Evolutionary conservation across 164 flowering plant species (phyloP), one percentile per base, ranked within the genome.

Genomic region (Dillenia turbinata): DNA sequence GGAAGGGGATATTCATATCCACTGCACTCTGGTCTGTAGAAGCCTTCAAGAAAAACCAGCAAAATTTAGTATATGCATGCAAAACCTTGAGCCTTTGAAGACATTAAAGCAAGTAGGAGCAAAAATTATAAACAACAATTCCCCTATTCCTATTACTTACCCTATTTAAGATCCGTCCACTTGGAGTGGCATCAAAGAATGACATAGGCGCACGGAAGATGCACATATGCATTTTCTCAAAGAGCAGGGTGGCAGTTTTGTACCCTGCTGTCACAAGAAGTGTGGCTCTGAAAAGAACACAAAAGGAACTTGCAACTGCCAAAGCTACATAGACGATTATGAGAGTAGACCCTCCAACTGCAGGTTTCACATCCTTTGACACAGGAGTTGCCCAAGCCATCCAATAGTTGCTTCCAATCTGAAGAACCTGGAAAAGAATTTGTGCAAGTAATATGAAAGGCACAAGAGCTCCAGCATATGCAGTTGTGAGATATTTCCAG

Each of bases 181-280:
- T 86, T 43, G 99, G 99, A 6, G 99, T 94, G 57, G 99, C 52
- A 81, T 94, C 99, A 73, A 89, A 91, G 75, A 91, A 94, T 49
- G 96, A 88, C 99, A 94, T 89, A 43, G 96, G 94, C 5, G 96
- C 89, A 55, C 96, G 96, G 69, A 94, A 89, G 52, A 94, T 78
- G 77, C 85, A 79, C 2, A 54, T 16, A 68, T 89, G 99, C 97
- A 94, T 85, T 65, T 83, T 85, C 49, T 77, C 70, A 78, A 94
- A 94, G 49, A 94, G 88, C 46, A 73, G 14, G 10, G 83, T 80
- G 7, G 99, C 96, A 3, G 96, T 82, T 69, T 84, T 84, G 68
- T 78, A 89, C 15, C 85, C 90, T 51, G 80, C 89, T 7, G 87
- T 85, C 9, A 53, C 85, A 51, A 80, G 71, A 64, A 84, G 76